A percentile compares a stretch with the other conserved stretches of the same genome.
Conservation (phyloP, 78 protist genomes). For the Dictyostelium citrinum region DNA sequence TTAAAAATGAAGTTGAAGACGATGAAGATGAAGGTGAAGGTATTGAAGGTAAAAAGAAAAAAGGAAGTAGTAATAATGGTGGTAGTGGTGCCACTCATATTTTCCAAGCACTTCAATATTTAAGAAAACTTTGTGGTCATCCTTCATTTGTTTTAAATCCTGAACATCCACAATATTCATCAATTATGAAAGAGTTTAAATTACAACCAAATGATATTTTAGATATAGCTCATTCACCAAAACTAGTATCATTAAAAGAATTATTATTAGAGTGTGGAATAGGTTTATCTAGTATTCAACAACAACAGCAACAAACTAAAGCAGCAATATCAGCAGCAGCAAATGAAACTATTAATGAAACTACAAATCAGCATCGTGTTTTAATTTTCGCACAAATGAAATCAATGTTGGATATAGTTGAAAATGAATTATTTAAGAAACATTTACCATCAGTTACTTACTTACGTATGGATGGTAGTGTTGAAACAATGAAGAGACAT, state of each 20-base stretch:
- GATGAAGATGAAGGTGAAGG: slow-evolving; percentile 5
- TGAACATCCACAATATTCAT: slow-evolving; percentile 57
- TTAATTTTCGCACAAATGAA: slow-evolving; percentile 93
- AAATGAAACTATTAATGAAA: neutral
- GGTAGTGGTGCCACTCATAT: slow-evolving; percentile 77
- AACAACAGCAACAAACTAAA: neutral
- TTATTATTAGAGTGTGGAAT: slow-evolving; percentile 86
- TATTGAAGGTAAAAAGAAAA: neutral
- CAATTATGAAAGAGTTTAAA: slow-evolving; percentile 15
- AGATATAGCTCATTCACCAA: slow-evolving; percentile 82
- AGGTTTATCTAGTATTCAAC: slow-evolving; percentile 38
- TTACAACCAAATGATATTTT: neutral
- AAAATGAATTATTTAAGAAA: slow-evolving; percentile 74
- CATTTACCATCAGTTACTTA: slow-evolving; percentile 88
- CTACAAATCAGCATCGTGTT: slow-evolving; percentile 84
- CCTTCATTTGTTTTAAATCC: slow-evolving; percentile 86
- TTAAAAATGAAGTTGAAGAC: neutral
- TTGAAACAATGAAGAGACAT: slow-evolving; percentile 78
- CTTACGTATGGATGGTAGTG: slow-evolving; percentile 92
- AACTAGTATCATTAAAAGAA: slow-evolving; percentile 89
- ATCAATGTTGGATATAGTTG: slow-evolving; percentile 90
- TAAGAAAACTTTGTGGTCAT: slow-evolving; percentile 92
- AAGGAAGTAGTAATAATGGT: neutral
- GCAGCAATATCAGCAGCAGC: neutral
- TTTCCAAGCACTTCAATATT: slow-evolving; percentile 90